These are phyloP conservation scores for Fusarium stilboides DNA, from an alignment of 2,329 filamentous ascomycete genomes.

Conservation along the genomic window DNA sequence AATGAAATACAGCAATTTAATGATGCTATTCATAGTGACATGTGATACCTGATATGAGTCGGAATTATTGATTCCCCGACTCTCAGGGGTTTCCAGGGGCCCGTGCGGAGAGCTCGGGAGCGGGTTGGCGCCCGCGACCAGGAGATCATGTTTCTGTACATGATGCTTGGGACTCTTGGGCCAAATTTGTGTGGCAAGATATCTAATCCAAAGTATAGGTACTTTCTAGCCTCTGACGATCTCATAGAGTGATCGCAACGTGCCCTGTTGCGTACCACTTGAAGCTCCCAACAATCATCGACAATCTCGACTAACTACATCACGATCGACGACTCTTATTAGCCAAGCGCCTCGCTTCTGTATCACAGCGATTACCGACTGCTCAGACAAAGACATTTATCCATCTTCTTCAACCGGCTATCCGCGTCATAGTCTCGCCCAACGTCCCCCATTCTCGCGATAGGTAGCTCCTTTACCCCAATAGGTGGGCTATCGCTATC, in stretches of 20 bases:
- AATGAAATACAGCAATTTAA: background rate
- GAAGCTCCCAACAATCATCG: constrained; percentile 46
- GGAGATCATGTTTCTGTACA: constrained; percentile 28
- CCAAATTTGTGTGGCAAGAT: background rate
- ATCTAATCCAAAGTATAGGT: constrained; percentile 18
- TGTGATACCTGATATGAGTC: constrained; percentile 21
- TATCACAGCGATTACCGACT: constrained; percentile 22
- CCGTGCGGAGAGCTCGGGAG: constrained; percentile 41
- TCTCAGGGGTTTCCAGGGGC: constrained; percentile 37
- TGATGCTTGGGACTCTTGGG: background rate
- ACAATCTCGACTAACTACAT: constrained; percentile 44
- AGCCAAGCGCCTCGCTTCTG: constrained; percentile 37
- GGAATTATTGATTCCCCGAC: constrained; percentile 40
- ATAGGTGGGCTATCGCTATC: constrained; percentile 40
- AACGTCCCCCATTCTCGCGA: background rate
- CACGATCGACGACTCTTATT: constrained; percentile 46
- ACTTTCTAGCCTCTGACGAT: constrained; percentile 30
- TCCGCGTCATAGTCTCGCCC: constrained; percentile 25
- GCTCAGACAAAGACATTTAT: constrained; percentile 10
- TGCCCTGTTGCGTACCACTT: constrained; percentile 41
- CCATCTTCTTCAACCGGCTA: constrained; percentile 17
- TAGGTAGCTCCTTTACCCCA: constrained; percentile 28
- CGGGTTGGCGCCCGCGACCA: constrained; percentile 22
- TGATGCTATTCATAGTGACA: constrained; percentile 29
- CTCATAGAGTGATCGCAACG: constrained; percentile 37